Conservation (phyloP, 495 filamentous ascomycete species). For the Hypoxylon fuscum region DNA sequence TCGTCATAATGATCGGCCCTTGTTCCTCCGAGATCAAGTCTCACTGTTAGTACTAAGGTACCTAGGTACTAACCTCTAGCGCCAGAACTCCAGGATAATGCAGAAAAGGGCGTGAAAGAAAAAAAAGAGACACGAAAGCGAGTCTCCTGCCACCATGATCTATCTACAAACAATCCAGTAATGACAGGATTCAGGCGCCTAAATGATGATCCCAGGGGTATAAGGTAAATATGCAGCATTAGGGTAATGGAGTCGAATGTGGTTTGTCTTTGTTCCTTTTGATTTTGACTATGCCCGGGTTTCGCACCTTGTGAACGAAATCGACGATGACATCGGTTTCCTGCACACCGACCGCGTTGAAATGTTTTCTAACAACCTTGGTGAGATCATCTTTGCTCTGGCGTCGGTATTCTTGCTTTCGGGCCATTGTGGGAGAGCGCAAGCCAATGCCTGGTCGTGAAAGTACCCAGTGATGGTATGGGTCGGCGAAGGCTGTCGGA, state of each 20-base stretch:
- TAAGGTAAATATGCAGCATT: slow-evolving; percentile 34
- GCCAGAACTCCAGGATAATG: slow-evolving; percentile 45
- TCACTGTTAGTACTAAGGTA: too few relatives aligned
- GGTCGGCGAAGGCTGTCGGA: slow-evolving; percentile 72
- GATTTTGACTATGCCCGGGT: slow-evolving; percentile 46
- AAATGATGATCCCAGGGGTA: slow-evolving; percentile 32
- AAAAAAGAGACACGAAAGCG: slow-evolving; percentile 11
- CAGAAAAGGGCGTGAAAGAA: slow-evolving; percentile 26
- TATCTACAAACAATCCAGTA: slow-evolving; percentile 29
- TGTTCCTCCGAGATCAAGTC: slow-evolving; percentile 35
- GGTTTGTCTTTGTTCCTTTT: slow-evolving; percentile 40
- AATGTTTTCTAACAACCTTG: slow-evolving; percentile 85
- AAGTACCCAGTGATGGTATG: slow-evolving; percentile 76
- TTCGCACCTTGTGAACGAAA: slow-evolving; percentile 82
- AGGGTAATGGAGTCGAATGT: slow-evolving; percentile 44
- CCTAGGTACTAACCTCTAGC: too few relatives aligned
- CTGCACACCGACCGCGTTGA: slow-evolving; percentile 82
- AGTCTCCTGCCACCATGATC: slow-evolving; percentile 10
- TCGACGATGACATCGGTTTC: slow-evolving; percentile 91
- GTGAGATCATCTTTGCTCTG: slow-evolving; percentile 82
- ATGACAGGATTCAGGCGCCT: slow-evolving; percentile 19
- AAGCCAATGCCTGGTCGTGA: slow-evolving; percentile 75
- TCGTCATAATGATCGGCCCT: slow-evolving; percentile 37
- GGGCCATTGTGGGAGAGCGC: slow-evolving; percentile 76
- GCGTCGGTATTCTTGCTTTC: slow-evolving; percentile 66